These are phyloP conservation scores for Ceratobasidium sp. DNA, from an alignment of 1,284 basidiomycete species.

Conservation along the genomic window DNA sequence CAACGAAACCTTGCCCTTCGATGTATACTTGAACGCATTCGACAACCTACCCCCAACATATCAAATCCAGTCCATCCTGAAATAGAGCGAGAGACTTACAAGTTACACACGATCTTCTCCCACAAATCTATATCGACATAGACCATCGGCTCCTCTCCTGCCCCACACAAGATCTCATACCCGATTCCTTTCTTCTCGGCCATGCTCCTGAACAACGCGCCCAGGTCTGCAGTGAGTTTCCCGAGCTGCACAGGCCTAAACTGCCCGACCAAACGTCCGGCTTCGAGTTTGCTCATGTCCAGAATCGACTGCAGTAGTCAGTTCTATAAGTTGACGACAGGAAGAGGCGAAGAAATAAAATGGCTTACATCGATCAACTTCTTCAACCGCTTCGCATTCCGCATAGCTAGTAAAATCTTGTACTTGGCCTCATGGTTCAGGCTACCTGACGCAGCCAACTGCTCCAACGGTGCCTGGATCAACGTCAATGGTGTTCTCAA, in stretches of 20 bases:
- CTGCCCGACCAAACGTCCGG: conserved; percentile 46
- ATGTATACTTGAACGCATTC: conserved; percentile 55
- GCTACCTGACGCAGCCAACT: conserved; percentile 43
- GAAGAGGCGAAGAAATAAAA: conserved; percentile 50
- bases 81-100: not conserved
- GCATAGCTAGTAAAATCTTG: conserved; percentile 50
- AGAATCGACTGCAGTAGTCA: conserved; percentile 13
- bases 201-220: conserved; percentile 53
- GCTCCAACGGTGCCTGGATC: conserved; percentile 53
- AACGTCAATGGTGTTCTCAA: conserved; percentile 54
- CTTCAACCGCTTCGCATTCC: conserved; percentile 52
- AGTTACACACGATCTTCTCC: conserved; percentile 53
- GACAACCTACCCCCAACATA: conserved; percentile 47
- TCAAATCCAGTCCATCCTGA: not conserved
- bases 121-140: conserved; percentile 53
- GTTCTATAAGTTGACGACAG: conserved; percentile 16
- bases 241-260: conserved; percentile 53
- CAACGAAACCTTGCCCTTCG: conserved; percentile 50
- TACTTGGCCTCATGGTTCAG: conserved; percentile 48
- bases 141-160: conserved; percentile 43
- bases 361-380: conserved; percentile 52
- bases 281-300: conserved; percentile 41
- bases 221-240: conserved; percentile 51
- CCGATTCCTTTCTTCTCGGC: conserved; percentile 52
- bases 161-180: conserved; percentile 48